phyloP scores from a whole-genome alignment of 164 flowering plant genomes.

The Dillenia suffruticosa region DNA sequence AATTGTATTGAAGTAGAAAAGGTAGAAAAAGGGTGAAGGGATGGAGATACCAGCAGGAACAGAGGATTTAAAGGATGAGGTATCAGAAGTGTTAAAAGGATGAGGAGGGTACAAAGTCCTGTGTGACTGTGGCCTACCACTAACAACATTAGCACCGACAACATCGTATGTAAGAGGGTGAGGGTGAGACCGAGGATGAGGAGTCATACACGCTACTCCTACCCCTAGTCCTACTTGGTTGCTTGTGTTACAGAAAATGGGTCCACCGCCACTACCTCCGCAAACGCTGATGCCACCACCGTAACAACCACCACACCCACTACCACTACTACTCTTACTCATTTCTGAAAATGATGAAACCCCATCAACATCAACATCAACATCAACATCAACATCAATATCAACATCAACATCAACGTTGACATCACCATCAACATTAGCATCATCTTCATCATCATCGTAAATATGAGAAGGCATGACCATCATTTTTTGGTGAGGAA shows the following conservation, averaged over 20 bases:
- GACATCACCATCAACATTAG: too few relatives aligned
- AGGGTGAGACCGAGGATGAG: too few relatives aligned
- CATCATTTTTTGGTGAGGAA: slow-evolving; percentile 22
- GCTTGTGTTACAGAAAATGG: slow-evolving; percentile 25
- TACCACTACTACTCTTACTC: too few relatives aligned
- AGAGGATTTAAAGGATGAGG: slow-evolving; percentile 30
- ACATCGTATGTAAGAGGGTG: slow-evolving; percentile 22
- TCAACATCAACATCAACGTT: too few relatives aligned
- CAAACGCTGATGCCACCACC: background rate
- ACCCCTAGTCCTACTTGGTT: slow-evolving; percentile 4
- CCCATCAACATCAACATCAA: too few relatives aligned
- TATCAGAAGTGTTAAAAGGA: slow-evolving; percentile 27
- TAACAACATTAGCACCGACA: slow-evolving; percentile 10
- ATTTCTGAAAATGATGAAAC: too few relatives aligned
- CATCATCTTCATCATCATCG: too few relatives aligned
- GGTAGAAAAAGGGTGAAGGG: background rate
- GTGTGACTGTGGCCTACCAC: slow-evolving; percentile 7
- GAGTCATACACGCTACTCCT: too few relatives aligned
- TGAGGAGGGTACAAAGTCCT: slow-evolving; percentile 38
- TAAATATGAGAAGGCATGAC: slow-evolving; percentile 19
- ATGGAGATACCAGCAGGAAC: slow-evolving; percentile 16
- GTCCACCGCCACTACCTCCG: slow-evolving; percentile 17
- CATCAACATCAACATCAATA: too few relatives aligned
- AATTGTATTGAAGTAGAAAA: background rate
- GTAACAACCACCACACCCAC: too few relatives aligned